Evolutionary conservation across 768 basidiomycete species (phyloP).

Genomic region (Crepidotus variabilis): DNA sequence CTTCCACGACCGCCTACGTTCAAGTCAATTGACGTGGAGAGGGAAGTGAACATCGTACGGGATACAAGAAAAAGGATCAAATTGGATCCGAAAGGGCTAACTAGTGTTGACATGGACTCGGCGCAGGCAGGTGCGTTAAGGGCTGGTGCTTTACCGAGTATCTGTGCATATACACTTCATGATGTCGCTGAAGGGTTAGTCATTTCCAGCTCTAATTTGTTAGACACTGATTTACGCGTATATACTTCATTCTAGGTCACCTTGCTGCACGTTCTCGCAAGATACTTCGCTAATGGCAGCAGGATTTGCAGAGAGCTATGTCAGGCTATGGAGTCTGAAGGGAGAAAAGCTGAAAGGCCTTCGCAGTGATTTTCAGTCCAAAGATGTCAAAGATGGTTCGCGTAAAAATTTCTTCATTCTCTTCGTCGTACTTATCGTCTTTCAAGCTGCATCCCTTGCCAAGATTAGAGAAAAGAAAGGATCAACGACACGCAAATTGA

Average conservation of each 20-base stretch:
- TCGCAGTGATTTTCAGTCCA: conserved; percentile 70
- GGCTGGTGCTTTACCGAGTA: conserved; percentile 78
- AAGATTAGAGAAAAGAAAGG: conserved; percentile 80
- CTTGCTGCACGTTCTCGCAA: conserved; percentile 84
- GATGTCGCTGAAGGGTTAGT: conserved; percentile 92
- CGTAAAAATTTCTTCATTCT: conserved; percentile 1
- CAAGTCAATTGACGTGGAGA: conserved; percentile 80
- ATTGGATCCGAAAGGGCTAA: conserved; percentile 70
- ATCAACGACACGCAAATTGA: conserved; percentile 85
- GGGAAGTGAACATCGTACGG: conserved; percentile 85
- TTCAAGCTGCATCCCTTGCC: conserved; percentile 51
- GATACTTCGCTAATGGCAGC: conserved; percentile 92
- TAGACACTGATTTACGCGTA: neutral
- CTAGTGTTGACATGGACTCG: conserved; percentile 53
- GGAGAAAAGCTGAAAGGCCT: conserved; percentile 82
- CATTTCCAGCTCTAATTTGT: conserved; percentile 3
- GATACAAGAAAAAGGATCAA: conserved; percentile 92
- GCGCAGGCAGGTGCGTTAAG: conserved; percentile 54
- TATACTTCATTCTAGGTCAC: conserved; percentile 47
- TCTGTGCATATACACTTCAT: conserved; percentile 93
- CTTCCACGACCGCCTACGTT: conserved; percentile 81
- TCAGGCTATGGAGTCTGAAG: conserved; percentile 92
- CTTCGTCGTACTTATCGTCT: neutral
- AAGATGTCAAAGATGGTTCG: conserved; percentile 68
- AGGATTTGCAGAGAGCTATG: conserved; percentile 94